phyloP scores from a whole-genome alignment of 306 rosid species.

The Psophocarpus tetragonolobus region DNA sequence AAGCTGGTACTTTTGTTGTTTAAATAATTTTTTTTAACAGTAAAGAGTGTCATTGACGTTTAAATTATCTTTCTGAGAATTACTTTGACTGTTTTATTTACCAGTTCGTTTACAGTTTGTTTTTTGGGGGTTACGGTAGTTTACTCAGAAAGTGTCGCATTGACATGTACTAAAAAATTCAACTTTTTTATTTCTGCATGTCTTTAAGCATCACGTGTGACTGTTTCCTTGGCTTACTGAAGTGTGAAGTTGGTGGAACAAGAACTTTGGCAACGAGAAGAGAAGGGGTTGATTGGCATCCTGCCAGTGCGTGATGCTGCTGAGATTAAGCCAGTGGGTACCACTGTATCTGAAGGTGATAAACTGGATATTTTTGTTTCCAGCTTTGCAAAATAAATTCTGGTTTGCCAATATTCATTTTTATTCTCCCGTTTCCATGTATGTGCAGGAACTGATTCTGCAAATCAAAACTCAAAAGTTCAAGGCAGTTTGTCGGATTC shows the following conservation, averaged over 20 bases:
- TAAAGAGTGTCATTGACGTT: background rate
- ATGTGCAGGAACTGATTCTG: constrained; percentile 59
- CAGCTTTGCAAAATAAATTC: background rate
- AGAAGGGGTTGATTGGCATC: constrained; percentile 96
- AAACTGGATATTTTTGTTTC: background rate
- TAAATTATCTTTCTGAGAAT: background rate
- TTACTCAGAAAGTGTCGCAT: background rate
- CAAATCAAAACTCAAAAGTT: constrained; percentile 65
- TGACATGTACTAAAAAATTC: background rate
- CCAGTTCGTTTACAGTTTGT: background rate
- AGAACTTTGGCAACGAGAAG: constrained; percentile 98
- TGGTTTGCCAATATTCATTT: constrained; percentile 2
- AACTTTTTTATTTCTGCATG: constrained; percentile 2
- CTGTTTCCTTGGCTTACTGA: constrained; percentile 33
- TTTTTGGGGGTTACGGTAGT: background rate
- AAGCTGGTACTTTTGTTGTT: background rate
- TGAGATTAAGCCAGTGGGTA: constrained; percentile 54
- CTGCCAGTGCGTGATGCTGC: constrained; percentile 92
- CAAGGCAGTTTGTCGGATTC: constrained; percentile 66
- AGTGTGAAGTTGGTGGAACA: constrained; percentile 99
- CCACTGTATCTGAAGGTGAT: constrained; percentile 74
- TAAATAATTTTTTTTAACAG: background rate
- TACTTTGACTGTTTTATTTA: background rate
- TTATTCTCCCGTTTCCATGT: background rate
- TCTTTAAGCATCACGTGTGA: constrained; percentile 4